Evolutionary conservation across 2,329 filamentous ascomycete species (phyloP).

Genomic region (Lasiodiplodia sp.): DNA sequence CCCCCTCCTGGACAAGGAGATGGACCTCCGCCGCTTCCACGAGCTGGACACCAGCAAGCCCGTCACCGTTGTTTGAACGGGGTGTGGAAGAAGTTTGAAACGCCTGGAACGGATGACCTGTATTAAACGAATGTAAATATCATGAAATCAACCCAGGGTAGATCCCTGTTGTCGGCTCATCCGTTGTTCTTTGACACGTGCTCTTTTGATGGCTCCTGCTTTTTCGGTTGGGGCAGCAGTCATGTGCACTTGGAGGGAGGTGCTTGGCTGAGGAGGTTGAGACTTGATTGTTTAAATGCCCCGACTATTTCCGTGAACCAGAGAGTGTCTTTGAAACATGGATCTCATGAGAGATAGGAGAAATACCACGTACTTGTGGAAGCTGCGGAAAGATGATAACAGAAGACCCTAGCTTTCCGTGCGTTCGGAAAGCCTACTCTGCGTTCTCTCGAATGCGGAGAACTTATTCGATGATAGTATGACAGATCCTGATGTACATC

Average conservation of each 20-base stretch:
- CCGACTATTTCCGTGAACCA: background rate
- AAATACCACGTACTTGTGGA: too few relatives aligned
- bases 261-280: background rate
- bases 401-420: too few relatives aligned
- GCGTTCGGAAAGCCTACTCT: background rate
- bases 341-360: background rate
- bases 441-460: background rate
- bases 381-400: too few relatives aligned
- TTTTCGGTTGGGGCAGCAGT: background rate
- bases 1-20: conserved; percentile 70
- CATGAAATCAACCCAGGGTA: background rate
- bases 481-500: background rate
- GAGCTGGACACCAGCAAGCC: conserved; percentile 65
- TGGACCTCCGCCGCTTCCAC: conserved; percentile 73
- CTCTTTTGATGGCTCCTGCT: background rate
- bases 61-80: conserved; percentile 26
- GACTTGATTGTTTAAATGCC: background rate
- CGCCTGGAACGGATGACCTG: background rate
- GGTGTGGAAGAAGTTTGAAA: background rate
- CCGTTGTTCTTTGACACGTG: background rate
- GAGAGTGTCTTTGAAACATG: too few relatives aligned
- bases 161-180: background rate
- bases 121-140: background rate
- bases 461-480: background rate
- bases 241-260: background rate